Evolutionary conservation across 768 basidiomycete species (phyloP), one percentile per base, ranked within the genome.

Genomic region (Agrocybe pediades): DNA sequence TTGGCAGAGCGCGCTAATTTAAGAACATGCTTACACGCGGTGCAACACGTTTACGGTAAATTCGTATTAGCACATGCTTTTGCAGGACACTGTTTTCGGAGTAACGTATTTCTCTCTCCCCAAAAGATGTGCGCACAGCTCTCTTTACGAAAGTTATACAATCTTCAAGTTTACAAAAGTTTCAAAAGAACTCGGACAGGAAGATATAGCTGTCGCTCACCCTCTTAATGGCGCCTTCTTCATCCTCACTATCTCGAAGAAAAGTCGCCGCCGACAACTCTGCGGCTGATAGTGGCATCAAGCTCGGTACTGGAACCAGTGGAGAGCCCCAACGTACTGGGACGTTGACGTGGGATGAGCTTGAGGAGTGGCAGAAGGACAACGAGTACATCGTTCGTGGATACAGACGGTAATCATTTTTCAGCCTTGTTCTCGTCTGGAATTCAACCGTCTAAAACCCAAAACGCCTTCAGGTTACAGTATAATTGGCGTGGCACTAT

Each of bases 341-440:
- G 45, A 77, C 74, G 6, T 46, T 81, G 29, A 59, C 71, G 11
- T 90, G 84, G 84, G 55, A 63, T 19, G 82, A 87, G 51, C 72
- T 90, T 41, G 81, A 85, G 36, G 77, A 79, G 27, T 92, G 87
- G 87, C 83, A 84, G 68, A 78, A 72, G 58, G 85, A 90, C 68
- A 91, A 90, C 60, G 86, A 89, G 60, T 87, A 81, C 63, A 89
- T 91, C 55, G 33, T 85, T 53, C 70, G 68, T 29, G 90, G 90
- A 2, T 90, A 91, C 65, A 76, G 88, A 70, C 75, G 81, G 90
- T 88, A 36, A 36, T 36, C n/a, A 62, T 62, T 74, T 60, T 41
- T 30, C 25, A 49, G 29, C 29, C 33, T 40, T 41, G 27, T 15
- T 9, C 46, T 15, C 53, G 25, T 42, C 25, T 45, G 23, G 21